Percentiles rank a stretch among this genome's conserved stretches.
These are phyloP conservation scores for Leccinum fibrillosum DNA, from an alignment of 768 basidiomycete genomes.

Conservation along the genomic window DNA sequence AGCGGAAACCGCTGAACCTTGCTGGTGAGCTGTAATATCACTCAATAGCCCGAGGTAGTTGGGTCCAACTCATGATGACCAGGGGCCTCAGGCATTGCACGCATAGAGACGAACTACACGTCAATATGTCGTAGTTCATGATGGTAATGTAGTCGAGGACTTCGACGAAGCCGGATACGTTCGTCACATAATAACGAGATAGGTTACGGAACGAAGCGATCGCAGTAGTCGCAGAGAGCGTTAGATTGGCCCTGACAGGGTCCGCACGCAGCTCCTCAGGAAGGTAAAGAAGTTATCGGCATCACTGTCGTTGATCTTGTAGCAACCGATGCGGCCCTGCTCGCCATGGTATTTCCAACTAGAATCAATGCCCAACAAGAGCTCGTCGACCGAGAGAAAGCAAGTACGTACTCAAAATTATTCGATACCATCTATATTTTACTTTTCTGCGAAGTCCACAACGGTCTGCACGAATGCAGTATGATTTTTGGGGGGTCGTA, in stretches of 20 bases:
- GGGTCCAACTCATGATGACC: conserved; percentile 24
- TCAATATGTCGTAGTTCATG: conserved; percentile 61
- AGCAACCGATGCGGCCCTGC: conserved; percentile 62
- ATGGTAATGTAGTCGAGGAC: conserved; percentile 64
- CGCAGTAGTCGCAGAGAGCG: conserved; percentile 65
- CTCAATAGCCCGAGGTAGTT: background rate
- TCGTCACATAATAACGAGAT: conserved; percentile 53
- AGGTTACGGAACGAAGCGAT: conserved; percentile 62
- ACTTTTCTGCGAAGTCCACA: conserved; percentile 40
- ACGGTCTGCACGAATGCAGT: background rate
- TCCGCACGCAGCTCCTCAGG: conserved; percentile 61
- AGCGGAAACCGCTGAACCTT: background rate
- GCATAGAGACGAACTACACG: background rate
- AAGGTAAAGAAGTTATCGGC: conserved; percentile 75
- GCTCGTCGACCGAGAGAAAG: background rate
- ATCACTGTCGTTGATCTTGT: conserved; percentile 54
- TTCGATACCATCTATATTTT: conserved; percentile 52
- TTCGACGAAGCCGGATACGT: conserved; percentile 58
- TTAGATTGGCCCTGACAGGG: conserved; percentile 49
- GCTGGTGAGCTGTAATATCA: background rate
- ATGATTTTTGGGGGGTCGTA: conserved; percentile 26
- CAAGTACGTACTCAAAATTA: conserved; percentile 28
- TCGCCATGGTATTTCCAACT: conserved; percentile 86
- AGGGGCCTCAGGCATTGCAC: conserved; percentile 37
- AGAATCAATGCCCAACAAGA: conserved; percentile 10